Percentiles rank a stretch among this genome's conserved stretches.
Conservation (phyloP, 2,329 filamentous ascomycete species). For the Colletotrichum destructivum region DNA sequence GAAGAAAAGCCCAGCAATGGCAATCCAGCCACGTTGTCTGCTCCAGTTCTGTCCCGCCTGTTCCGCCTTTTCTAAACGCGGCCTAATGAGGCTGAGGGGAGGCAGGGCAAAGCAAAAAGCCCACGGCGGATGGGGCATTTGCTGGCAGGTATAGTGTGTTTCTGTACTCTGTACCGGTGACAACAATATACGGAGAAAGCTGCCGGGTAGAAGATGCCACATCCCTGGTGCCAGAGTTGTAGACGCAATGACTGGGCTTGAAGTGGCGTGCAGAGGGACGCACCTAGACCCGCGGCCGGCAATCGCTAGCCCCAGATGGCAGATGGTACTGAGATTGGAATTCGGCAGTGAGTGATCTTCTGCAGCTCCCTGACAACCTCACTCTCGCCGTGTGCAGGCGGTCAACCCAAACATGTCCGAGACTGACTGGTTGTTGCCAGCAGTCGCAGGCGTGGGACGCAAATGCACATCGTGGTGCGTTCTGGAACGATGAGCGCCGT, state of each 20-base stretch:
- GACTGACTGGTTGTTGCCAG: constrained; percentile 4
- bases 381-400: neutral
- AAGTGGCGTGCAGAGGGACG: constrained; percentile 17
- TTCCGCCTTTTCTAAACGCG: neutral
- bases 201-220: constrained; percentile 24
- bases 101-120: constrained; percentile 3
- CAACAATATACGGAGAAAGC: neutral
- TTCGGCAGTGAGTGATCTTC: constrained; percentile 27
- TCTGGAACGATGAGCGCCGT: constrained; percentile 9
- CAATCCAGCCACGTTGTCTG: neutral
- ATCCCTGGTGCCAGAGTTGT: constrained; percentile 12
- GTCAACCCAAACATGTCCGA: neutral
- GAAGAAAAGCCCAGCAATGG: neutral
- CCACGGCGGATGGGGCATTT: constrained; percentile 6
- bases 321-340: constrained; percentile 22
- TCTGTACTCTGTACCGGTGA: neutral
- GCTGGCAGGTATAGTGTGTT: neutral
- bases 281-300: constrained; percentile 21
- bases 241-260: constrained; percentile 13
- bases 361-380: constrained; percentile 2
- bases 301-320: constrained; percentile 31
- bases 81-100: constrained; percentile 3
- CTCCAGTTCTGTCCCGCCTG: neutral
- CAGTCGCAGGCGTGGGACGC: constrained; percentile 23
- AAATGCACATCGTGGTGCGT: neutral